These are phyloP conservation scores for Exophiala spinifera DNA, from an alignment of 2,329 filamentous ascomycete species.

Conservation along the genomic window DNA sequence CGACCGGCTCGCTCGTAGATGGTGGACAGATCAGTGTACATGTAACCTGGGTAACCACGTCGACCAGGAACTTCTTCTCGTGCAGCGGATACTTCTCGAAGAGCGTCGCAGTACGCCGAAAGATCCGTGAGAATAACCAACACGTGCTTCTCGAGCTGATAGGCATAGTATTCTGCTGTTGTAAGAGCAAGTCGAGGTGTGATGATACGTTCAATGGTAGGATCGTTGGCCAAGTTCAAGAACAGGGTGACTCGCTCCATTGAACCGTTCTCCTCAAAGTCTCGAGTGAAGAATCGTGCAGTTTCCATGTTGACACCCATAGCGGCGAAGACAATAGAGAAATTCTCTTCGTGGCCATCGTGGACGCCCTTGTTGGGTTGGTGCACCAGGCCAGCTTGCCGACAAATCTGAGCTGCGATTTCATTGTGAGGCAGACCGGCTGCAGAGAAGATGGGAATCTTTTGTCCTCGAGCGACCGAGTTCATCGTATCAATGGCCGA, in stretches of 20 bases:
- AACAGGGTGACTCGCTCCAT: conserved; percentile 96
- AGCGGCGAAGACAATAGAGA: conserved; percentile 98
- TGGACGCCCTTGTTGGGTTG: conserved; percentile 93
- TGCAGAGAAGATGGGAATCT: conserved; percentile 99
- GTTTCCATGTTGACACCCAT: conserved; percentile 99
- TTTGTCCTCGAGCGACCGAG: conserved; percentile 95
- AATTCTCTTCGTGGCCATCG: conserved; percentile 97
- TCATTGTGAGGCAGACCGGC: conserved; percentile 98
- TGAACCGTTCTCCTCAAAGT: conserved; percentile 98
- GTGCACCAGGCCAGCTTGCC: conserved; percentile 90
- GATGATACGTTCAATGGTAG: conserved; percentile 99
- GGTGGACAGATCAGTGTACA: conserved; percentile 99
- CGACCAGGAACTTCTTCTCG: conserved; percentile 98
- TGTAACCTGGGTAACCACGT: conserved; percentile 99
- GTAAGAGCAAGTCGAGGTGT: conserved; percentile 96
- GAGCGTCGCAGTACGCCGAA: conserved; percentile 95
- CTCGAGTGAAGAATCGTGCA: conserved; percentile 93
- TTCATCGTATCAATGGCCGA: conserved; percentile 99
- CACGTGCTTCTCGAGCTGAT: conserved; percentile 99
- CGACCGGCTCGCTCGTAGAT: conserved; percentile 99
- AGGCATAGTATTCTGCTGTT: conserved; percentile 99
- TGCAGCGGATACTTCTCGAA: conserved; percentile 96
- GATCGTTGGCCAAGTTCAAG: conserved; percentile 98
- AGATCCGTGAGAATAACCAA: conserved; percentile 97
- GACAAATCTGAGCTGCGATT: conserved; percentile 97